Evolutionary conservation across 2,329 filamentous ascomycete species (phyloP), one percentile per base, ranked within the genome.

Genomic region (Hymenoscyphus infarciens): DNA sequence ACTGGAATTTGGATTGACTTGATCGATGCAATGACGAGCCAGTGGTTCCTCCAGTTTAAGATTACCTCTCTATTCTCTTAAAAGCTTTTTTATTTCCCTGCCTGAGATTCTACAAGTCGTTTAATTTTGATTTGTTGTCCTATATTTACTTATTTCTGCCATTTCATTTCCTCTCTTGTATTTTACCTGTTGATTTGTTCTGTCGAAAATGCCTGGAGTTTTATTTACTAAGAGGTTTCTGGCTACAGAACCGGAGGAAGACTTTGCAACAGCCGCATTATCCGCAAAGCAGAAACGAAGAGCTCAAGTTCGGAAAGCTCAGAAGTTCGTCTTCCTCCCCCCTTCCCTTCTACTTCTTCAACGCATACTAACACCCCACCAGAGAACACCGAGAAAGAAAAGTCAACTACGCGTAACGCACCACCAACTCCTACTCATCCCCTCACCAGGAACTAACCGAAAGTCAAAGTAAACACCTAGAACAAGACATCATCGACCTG

Each of bases 331-430:
- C 6, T 5, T 25, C 19, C 7, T 27, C 52, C 13, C 13, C 3
- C 22, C 45, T 2, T 25, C 13, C 15, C 25, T n/a, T 52, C 27
- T 35, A 33, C 56, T 31, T 22, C 15, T 33, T 52, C 53, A 42
- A 16, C 2, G 13, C 13, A 39, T n/a, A 49, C 49, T 62, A 59
- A 62, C 19, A 13, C 25, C n/a, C 6, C 19, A 13, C 1, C 29
- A 73, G 70, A 45, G 69, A 71, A 63, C 71, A 73, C 59, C 69
- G 71, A 8, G 67, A 72, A 62, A 67, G 70, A 38, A 72, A 73
- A 63, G 60, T 70, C 52, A 70, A 72, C 56, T 65, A 70, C 39
- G 65, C 69, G 45, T 52, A 52, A 52, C 45, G 7, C 10, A 22
- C 15, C 39, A 42, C 39, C 39, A 42, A 8, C 19, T 52, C 19